Evolutionary conservation across 148 eudicot species (phyloP).

Genomic region (Amaranthus palmeri): DNA sequence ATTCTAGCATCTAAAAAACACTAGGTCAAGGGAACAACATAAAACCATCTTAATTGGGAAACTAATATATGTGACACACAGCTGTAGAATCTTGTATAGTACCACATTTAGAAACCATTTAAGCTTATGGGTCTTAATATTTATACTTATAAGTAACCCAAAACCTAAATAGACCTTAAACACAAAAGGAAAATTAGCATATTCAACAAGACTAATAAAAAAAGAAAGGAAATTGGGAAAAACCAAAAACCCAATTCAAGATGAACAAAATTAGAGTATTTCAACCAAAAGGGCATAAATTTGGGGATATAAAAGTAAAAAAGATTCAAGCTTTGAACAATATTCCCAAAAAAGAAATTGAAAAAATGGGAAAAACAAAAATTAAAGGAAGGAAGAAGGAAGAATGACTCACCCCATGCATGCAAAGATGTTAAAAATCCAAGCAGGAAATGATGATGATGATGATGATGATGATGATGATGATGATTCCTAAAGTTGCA

Average conservation of each 20-base stretch:
- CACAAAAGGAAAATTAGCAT: not conserved
- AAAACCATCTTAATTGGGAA: not conserved
- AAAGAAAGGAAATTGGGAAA: not conserved
- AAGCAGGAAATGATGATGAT: slow-evolving; percentile 17
- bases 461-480: not conserved
- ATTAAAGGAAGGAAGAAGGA: not conserved
- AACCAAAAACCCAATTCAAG: not conserved
- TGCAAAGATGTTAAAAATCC: slow-evolving; percentile 43
- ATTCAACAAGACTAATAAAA: not conserved
- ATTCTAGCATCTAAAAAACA: not conserved
- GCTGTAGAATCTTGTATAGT: slow-evolving; percentile 24
- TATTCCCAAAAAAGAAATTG: not conserved
- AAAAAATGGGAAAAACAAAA: not conserved
- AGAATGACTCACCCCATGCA: slow-evolving; percentile 60
- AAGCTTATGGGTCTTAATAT: not conserved
- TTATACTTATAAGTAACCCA: slow-evolving; percentile 12
- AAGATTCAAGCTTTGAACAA: slow-evolving; percentile 15
- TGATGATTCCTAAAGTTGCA: slow-evolving; percentile 24
- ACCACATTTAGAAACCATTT: slow-evolving; percentile 8
- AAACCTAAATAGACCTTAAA: not conserved
- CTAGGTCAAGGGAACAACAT: slow-evolving; percentile 15
- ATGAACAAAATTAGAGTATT: not conserved
- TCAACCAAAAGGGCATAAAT: slow-evolving; percentile 1
- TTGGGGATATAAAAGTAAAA: not conserved
- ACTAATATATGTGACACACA: slow-evolving; percentile 7